phyloP scores from a whole-genome alignment of 179 eudicot genomes.

The Heliamphora pulchella region DNA sequence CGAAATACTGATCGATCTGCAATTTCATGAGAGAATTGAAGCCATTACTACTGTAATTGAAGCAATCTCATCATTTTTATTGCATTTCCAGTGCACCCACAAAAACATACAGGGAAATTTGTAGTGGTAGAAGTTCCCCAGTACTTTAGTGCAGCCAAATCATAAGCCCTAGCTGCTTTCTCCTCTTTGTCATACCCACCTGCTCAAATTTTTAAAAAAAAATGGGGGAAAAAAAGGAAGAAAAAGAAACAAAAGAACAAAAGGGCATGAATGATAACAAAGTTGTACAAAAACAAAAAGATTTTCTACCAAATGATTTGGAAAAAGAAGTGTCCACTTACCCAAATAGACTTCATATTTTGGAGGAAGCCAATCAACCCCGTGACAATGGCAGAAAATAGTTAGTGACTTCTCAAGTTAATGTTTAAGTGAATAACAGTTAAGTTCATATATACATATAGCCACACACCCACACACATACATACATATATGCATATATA shows the following conservation, averaged over 20 bases:
- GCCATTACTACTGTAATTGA: no score
- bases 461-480: no score
- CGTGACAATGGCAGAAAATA: neutral
- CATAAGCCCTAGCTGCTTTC: conserved; percentile 94
- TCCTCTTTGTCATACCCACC: conserved; percentile 99
- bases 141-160: conserved; percentile 85
- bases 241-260: neutral
- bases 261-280: neutral
- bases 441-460: neutral
- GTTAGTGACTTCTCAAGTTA: conserved; percentile 3
- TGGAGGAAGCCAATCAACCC: neutral
- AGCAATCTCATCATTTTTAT: neutral
- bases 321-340: conserved; percentile 21
- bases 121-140: conserved; percentile 99
- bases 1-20: no score
- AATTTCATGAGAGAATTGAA: no score
- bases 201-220: conserved; percentile 15
- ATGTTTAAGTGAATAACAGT: neutral
- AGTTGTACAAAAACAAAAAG: neutral
- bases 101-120: conserved; percentile 67
- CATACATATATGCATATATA: neutral
- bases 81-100: neutral
- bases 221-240: neutral
- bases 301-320: neutral
- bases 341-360: conserved; percentile 49